These are phyloP conservation scores for Candida sanyaensis DNA, from an alignment of 1,139 yeast species.

Conservation along the genomic window DNA sequence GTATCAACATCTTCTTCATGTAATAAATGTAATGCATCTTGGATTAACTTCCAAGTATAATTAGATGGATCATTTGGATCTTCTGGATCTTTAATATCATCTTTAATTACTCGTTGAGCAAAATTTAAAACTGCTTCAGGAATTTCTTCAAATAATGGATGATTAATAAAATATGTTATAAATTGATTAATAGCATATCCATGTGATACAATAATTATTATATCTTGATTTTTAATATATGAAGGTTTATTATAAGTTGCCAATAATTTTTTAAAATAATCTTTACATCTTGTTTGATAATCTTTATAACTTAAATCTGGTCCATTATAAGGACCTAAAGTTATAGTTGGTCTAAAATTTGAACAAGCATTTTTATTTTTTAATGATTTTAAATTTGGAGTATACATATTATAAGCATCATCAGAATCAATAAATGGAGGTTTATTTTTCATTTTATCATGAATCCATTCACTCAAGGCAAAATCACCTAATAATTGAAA, in stretches of 20 bases:
- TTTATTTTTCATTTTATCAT: conserved; percentile 45
- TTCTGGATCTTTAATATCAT: conserved; percentile 13
- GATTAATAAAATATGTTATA: conserved; percentile 43
- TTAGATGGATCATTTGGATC: conserved; percentile 20
- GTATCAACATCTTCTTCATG: conserved; percentile 31
- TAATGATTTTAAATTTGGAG: conserved; percentile 43
- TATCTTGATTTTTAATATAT: conserved; percentile 35
- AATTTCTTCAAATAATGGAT: conserved; percentile 49
- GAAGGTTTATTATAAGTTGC: conserved; percentile 48
- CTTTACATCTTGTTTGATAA: conserved; percentile 43
- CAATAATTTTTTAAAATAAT: conserved; percentile 42
- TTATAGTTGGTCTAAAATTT: conserved; percentile 48
- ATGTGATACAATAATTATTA: conserved; percentile 43
- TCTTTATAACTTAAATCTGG: conserved; percentile 44
- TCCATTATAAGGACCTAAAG: conserved; percentile 50
- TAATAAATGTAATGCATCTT: conserved; percentile 37
- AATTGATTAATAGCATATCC: conserved; percentile 47
- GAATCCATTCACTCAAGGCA: conserved; percentile 52
- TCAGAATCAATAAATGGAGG: conserved; percentile 49
- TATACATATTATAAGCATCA: conserved; percentile 51
- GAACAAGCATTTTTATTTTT: conserved; percentile 38
- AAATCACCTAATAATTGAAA: conserved; percentile 48
- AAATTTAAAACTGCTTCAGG: conserved; percentile 43
- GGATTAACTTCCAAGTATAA: conserved; percentile 34
- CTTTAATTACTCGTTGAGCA: conserved; percentile 26